phyloP scores from a whole-genome alignment of 164 flowering plant species.

The Brasenia schreberi region DNA sequence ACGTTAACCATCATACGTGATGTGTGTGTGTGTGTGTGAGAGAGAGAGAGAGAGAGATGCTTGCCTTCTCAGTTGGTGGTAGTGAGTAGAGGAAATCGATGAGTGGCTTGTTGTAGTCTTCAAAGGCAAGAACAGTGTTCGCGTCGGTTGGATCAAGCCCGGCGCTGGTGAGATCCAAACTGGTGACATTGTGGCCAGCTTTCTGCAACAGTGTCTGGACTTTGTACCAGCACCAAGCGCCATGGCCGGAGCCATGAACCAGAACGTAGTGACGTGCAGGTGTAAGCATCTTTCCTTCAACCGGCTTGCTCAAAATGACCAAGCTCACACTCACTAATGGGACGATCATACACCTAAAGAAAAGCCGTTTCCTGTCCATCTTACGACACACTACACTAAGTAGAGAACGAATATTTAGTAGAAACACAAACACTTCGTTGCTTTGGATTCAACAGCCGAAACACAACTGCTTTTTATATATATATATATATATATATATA shows the following conservation, averaged over 20 bases:
- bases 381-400: background rate
- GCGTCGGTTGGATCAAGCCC: conserved; percentile 12
- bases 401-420: background rate
- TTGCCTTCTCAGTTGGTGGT: conserved; percentile 14
- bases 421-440: too few relatives aligned
- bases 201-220: conserved; percentile 6
- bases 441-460: too few relatives aligned
- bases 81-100: conserved; percentile 10
- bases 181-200: conserved; percentile 23
- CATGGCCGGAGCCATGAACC: conserved; percentile 6
- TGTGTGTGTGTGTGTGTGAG: conserved; percentile 10
- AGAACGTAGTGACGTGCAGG: conserved; percentile 4
- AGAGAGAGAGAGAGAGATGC: conserved; percentile 13
- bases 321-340: background rate
- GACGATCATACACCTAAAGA: background rate
- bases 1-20: background rate
- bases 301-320: too few relatives aligned
- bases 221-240: conserved; percentile 7
- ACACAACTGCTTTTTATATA: too few relatives aligned
- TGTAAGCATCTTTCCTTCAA: background rate
- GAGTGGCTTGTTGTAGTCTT: conserved; percentile 12
- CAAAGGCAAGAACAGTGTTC: conserved; percentile 2
- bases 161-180: conserved; percentile 16
- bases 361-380: background rate
- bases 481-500: too few relatives aligned